These are phyloP conservation scores for Colletotrichum horii DNA, from an alignment of 2,329 filamentous ascomycete genomes.

Conservation along the genomic window DNA sequence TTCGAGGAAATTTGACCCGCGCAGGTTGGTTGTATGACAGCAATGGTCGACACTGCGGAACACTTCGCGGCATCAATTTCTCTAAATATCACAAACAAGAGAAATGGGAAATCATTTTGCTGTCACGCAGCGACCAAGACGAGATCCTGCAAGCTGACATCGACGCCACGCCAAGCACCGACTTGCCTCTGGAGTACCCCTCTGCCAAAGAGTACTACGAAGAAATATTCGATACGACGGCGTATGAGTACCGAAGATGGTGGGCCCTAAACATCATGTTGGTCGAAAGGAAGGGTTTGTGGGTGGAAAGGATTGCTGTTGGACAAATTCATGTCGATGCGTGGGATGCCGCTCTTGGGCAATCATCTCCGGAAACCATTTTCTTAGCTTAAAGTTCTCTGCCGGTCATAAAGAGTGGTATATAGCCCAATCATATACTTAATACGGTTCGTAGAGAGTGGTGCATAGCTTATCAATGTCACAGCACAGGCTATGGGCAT, in stretches of 20 bases:
- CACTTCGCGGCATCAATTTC: background rate
- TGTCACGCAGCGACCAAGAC: background rate
- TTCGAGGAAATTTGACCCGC: background rate
- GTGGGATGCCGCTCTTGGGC: background rate
- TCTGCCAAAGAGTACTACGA: background rate
- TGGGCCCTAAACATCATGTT: background rate
- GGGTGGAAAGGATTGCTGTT: background rate
- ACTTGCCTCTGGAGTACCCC: background rate
- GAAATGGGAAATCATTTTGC: background rate
- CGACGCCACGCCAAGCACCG: background rate
- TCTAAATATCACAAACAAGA: background rate
- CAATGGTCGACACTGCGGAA: background rate
- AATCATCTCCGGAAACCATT: background rate
- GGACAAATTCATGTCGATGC: background rate
- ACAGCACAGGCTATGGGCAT: background rate
- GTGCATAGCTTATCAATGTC: background rate
- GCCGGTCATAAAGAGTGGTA: background rate
- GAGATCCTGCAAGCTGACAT: background rate
- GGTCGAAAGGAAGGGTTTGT: background rate
- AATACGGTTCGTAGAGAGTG: background rate
- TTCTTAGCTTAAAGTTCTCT: background rate
- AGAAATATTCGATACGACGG: background rate
- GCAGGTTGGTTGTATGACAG: background rate
- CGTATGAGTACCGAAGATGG: background rate
- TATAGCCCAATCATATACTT: background rate